Percentiles rank a stretch among this genome's conserved stretches.
Evolutionary conservation across 2,329 filamentous ascomycete genomes (phyloP).

Genomic region (Tolypocladium amazonense): DNA sequence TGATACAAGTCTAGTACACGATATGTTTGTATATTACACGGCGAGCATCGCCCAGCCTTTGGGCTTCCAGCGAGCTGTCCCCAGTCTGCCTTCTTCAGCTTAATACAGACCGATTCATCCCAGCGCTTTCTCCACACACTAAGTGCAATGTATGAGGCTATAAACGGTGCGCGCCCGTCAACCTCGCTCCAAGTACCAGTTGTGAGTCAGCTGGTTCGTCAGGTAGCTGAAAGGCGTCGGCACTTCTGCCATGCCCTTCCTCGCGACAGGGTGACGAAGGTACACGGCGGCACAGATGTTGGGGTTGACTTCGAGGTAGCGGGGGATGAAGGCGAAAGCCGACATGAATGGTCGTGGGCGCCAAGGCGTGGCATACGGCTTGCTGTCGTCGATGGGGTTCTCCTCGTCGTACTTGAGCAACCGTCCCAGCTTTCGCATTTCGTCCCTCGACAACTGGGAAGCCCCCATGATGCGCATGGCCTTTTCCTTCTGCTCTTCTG

Average conservation of each 20-base stretch:
- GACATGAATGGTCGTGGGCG: slow-evolving; percentile 75
- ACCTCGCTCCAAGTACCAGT: slow-evolving; percentile 83
- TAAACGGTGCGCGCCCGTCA: slow-evolving; percentile 27
- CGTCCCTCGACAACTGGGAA: slow-evolving; percentile 30
- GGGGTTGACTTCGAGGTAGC: slow-evolving; percentile 96
- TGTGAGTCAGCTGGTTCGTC: slow-evolving; percentile 73
- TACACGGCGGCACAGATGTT: slow-evolving; percentile 95
- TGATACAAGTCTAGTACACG: background rate
- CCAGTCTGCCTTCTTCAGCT: background rate
- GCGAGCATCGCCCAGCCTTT: background rate
- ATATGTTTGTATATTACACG: background rate
- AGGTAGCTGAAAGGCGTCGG: slow-evolving; percentile 68
- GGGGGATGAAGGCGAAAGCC: slow-evolving; percentile 87
- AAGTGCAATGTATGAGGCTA: background rate
- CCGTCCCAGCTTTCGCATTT: slow-evolving; percentile 40
- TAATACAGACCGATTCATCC: background rate
- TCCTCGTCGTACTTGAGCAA: slow-evolving; percentile 55
- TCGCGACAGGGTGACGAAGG: slow-evolving; percentile 82
- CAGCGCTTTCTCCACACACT: background rate
- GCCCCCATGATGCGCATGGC: slow-evolving; percentile 21
- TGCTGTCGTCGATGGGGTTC: slow-evolving; percentile 65
- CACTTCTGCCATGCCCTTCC: slow-evolving; percentile 69
- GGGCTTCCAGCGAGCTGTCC: background rate
- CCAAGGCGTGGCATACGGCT: slow-evolving; percentile 92
- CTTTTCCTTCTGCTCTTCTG: slow-evolving; percentile 19